Evolutionary conservation across 2,329 filamentous ascomycete species (phyloP).

Genomic region (Onygena corvina): DNA sequence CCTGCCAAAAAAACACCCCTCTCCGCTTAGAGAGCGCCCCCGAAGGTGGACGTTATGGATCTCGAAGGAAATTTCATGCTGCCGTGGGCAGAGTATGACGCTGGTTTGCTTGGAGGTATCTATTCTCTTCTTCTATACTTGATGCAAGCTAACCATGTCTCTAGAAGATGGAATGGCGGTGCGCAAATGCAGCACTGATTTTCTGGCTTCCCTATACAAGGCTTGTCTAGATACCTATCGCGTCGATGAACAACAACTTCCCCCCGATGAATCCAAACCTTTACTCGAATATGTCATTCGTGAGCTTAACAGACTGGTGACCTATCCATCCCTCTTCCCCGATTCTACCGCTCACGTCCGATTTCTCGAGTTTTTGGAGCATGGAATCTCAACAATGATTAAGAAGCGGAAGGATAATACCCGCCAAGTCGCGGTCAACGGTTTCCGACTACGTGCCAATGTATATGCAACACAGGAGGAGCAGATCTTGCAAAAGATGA

Average conservation of each 20-base stretch:
- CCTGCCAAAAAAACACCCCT: background rate
- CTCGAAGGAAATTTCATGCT: background rate
- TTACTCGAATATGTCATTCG: background rate
- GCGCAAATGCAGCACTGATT: conserved; percentile 11
- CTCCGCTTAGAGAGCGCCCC: background rate
- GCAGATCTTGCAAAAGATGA: conserved; percentile 3
- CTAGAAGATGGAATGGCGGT: conserved; percentile 1
- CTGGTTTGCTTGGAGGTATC: conserved; percentile 9
- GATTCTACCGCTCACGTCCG: background rate
- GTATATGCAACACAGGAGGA: conserved; percentile 8
- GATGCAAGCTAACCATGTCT: background rate
- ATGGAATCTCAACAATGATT: background rate
- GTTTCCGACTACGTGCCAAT: conserved; percentile 8
- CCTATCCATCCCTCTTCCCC: conserved; percentile 10
- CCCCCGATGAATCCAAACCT: background rate
- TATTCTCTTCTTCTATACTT: background rate
- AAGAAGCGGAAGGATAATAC: background rate
- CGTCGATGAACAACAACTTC: background rate
- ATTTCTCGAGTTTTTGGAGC: conserved; percentile 3
- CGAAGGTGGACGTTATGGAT: background rate
- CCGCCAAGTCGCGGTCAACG: background rate
- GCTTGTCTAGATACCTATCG: conserved; percentile 7
- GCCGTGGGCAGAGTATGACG: conserved; percentile 9
- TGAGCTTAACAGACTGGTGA: conserved; percentile 8
- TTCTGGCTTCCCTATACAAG: conserved; percentile 8